Conservation (phyloP, 257 asterid genomes). For the Solanum bukasovii region DNA sequence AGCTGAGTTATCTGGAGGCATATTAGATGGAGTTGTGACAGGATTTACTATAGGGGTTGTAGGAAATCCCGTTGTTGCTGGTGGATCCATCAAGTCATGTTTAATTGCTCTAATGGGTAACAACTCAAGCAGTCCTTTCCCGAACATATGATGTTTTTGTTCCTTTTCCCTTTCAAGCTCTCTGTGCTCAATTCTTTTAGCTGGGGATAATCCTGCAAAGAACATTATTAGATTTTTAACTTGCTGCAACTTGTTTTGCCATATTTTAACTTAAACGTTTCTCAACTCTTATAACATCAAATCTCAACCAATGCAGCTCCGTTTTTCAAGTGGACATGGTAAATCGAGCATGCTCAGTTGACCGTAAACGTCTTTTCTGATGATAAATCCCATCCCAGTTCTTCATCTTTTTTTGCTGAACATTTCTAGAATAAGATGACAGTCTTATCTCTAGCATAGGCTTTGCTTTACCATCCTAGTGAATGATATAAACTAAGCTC, state of each 20-base stretch:
- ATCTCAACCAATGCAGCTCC: neutral
- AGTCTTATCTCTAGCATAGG: neutral
- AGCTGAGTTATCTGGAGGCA: constrained; percentile 19
- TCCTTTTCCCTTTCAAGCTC: constrained; percentile 5
- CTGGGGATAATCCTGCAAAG: constrained; percentile 20
- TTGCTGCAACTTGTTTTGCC: neutral
- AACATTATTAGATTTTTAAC: neutral
- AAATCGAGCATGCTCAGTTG: neutral
- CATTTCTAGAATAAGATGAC: neutral
- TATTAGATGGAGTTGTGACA: constrained; percentile 56
- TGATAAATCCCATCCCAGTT: neutral
- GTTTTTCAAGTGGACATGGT: neutral
- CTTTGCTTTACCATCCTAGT: neutral
- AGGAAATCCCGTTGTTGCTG: constrained; percentile 24
- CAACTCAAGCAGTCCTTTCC: constrained; percentile 15
- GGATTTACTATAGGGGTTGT: constrained; percentile 54
- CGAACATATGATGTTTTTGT: constrained; percentile 3
- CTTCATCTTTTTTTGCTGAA: neutral
- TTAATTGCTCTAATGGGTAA: constrained; percentile 12
- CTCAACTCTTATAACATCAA: neutral
- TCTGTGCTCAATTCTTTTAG: constrained; percentile 2
- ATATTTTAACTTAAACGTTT: neutral
- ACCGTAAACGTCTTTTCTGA: neutral
- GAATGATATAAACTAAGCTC: neutral
- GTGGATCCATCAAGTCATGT: constrained; percentile 29